Base-by-base conservation (phyloP, 2,329 filamentous ascomycete genomes). In the Fusarium lyarnte region DNA sequence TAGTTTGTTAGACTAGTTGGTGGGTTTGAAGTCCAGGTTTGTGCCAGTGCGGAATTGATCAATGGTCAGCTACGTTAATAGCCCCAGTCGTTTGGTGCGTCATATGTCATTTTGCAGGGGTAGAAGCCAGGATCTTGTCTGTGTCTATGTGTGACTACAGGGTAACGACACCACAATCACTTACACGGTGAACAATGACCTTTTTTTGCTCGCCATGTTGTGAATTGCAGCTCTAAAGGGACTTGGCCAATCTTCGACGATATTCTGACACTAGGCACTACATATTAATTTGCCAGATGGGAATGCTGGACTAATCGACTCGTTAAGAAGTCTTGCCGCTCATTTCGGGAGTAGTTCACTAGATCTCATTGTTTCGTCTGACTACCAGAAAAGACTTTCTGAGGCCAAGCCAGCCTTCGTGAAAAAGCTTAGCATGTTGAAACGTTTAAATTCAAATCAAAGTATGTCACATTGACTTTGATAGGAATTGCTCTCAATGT, bases 81-180 rank as follows among this genome's bases (percentile, higher is more conserved):
- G 27, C 51, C 60, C 60, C 47, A 31, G 58, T 46, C 21, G 59
- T 54, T 63, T 62, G 61, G 53, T 45, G 47, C 47, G 36, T 49
- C 45, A 53, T 59, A 55, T 66, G 65, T 70, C 60, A 70, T 66
- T 58, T 25, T 35, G 55, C 70, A 72, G 41, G 69, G 64, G 51
- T 58, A 21, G 3, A 23, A 45, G 42, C 46, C 21, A 27, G 53
- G 53, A 52, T 54, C 62, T 57, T 36, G 21, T 68, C 9, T n/a
- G 10, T 27, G 45, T n/a, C 33, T 49, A 33, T 19, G 29, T 33
- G 29, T 49, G 16, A 19, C 46, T 53, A 33, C 47, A 68, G 65
- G 65, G 63, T 68, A 68, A 39, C 27, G 19, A 42, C 27, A 66
- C 14, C 52, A 38, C 31, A 41, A 45, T 58, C 46, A 60, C 39